phyloP scores from a whole-genome alignment of 1,284 basidiomycete species.

The Heterobasidion annosum region DNA sequence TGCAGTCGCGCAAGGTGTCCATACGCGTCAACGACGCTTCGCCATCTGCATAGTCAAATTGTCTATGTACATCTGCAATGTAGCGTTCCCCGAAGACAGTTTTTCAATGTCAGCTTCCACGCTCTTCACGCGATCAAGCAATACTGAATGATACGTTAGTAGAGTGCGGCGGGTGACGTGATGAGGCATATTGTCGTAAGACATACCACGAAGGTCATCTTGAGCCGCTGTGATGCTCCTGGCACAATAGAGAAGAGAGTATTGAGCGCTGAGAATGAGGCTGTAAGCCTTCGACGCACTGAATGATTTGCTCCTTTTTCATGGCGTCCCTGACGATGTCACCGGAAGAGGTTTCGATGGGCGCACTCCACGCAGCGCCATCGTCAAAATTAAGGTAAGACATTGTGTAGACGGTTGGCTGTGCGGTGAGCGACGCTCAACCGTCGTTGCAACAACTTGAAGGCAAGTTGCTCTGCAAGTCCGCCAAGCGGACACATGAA shows the following conservation, averaged over 20 bases:
- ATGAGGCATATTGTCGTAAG: background rate
- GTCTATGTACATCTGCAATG: slow-evolving; percentile 82
- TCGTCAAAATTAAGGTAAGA: slow-evolving; percentile 50
- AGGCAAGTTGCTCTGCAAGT: no score
- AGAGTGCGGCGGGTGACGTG: background rate
- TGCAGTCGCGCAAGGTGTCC: background rate
- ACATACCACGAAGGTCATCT: slow-evolving; percentile 62
- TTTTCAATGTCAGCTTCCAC: slow-evolving; percentile 74
- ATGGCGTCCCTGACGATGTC: slow-evolving; percentile 69
- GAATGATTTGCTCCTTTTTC: slow-evolving; percentile 57
- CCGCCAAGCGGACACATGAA: no score
- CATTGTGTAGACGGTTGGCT: slow-evolving; percentile 19
- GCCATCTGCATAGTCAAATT: slow-evolving; percentile 81
- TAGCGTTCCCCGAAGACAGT: slow-evolving; percentile 69
- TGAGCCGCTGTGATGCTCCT: slow-evolving; percentile 70
- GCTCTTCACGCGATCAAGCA: slow-evolving; percentile 55
- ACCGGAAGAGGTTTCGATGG: slow-evolving; percentile 31
- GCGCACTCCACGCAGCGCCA: slow-evolving; percentile 49
- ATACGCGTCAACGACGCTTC: slow-evolving; percentile 46
- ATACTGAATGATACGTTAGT: slow-evolving; percentile 32
- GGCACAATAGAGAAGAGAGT: background rate
- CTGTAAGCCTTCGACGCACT: slow-evolving; percentile 24
- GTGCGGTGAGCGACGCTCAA: no score
- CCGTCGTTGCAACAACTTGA: no score
- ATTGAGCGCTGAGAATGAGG: background rate